Evolutionary conservation across 2,329 filamentous ascomycete species (phyloP).

Genomic region (Aureobasidium lini): DNA sequence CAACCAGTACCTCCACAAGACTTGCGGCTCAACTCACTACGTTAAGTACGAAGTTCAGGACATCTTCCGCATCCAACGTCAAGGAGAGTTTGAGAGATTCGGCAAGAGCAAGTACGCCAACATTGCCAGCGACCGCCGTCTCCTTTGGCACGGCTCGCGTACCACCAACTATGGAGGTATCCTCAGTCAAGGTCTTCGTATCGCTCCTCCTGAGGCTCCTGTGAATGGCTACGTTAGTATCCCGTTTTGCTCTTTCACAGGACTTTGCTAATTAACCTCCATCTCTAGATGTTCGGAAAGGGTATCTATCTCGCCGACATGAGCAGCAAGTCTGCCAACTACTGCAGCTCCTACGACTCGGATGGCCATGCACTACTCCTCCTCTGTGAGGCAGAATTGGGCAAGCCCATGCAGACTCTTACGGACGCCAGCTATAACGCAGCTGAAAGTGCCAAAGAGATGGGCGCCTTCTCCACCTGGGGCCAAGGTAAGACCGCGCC

Average conservation of each 20-base stretch:
- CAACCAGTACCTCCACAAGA: slow-evolving; percentile 57
- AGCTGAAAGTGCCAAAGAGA: slow-evolving; percentile 52
- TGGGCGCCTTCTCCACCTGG: slow-evolving; percentile 59
- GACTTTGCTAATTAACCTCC: too few relatives aligned
- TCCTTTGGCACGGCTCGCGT: slow-evolving; percentile 83
- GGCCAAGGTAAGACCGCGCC: slow-evolving; percentile 62
- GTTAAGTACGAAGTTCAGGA: slow-evolving; percentile 56
- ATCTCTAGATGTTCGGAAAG: background rate
- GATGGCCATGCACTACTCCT: slow-evolving; percentile 66
- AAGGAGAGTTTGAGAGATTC: slow-evolving; percentile 65
- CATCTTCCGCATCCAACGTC: slow-evolving; percentile 76
- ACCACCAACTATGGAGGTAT: slow-evolving; percentile 83
- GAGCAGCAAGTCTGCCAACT: slow-evolving; percentile 73
- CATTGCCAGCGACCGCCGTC: slow-evolving; percentile 55
- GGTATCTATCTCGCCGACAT: slow-evolving; percentile 81
- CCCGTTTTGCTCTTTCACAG: background rate
- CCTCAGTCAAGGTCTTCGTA: slow-evolving; percentile 78
- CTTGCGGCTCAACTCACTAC: slow-evolving; percentile 60
- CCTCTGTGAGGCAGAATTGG: slow-evolving; percentile 78
- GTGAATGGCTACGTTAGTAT: slow-evolving; percentile 37
- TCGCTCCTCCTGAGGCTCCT: slow-evolving; percentile 77
- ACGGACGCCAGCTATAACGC: slow-evolving; percentile 53
- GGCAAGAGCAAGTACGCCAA: slow-evolving; percentile 47
- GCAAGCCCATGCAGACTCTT: slow-evolving; percentile 63
- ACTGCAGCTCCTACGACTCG: slow-evolving; percentile 54